Conservation (phyloP, 768 basidiomycete species). For the Pulveroboletus sp. region DNA sequence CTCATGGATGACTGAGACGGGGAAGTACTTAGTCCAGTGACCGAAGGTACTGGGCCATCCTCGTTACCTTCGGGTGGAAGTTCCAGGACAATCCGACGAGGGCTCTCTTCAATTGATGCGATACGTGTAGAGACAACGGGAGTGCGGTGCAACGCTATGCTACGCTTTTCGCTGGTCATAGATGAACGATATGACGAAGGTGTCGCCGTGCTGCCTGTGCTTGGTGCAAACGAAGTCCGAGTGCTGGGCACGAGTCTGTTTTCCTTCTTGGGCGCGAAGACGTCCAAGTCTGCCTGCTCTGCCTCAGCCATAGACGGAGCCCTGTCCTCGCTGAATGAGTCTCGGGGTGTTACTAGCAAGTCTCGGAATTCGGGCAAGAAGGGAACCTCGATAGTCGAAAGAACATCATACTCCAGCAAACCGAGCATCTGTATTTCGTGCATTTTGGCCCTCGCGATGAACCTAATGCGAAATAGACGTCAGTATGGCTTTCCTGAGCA, state of each 20-base stretch:
- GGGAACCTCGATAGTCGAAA: conserved; percentile 85
- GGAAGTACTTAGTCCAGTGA: conserved; percentile 49
- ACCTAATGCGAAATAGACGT: conserved; percentile 44
- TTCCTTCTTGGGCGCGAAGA: conserved; percentile 52
- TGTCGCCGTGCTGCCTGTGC: conserved; percentile 33
- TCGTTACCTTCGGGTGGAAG: conserved; percentile 44
- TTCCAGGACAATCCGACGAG: conserved; percentile 44
- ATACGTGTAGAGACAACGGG: conserved; percentile 48
- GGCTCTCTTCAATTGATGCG: conserved; percentile 69
- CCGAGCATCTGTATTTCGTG: conserved; percentile 96
- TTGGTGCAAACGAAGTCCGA: conserved; percentile 41
- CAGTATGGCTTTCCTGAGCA: background rate
- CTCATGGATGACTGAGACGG: conserved; percentile 64
- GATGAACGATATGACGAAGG: conserved; percentile 35
- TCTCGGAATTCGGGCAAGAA: conserved; percentile 50
- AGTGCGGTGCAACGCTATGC: conserved; percentile 40
- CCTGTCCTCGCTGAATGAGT: conserved; percentile 31
- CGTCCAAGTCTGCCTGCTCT: conserved; percentile 68
- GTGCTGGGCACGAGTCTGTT: conserved; percentile 25
- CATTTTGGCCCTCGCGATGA: conserved; percentile 94
- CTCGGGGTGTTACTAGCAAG: conserved; percentile 28
- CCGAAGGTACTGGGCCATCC: conserved; percentile 29
- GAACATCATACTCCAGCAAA: conserved; percentile 84
- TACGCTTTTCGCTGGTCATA: conserved; percentile 36
- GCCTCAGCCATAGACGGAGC: conserved; percentile 51